These are phyloP conservation scores for Saccharomyces hybrid DNA, from an alignment of 1,139 yeast genomes.

Conservation along the genomic window DNA sequence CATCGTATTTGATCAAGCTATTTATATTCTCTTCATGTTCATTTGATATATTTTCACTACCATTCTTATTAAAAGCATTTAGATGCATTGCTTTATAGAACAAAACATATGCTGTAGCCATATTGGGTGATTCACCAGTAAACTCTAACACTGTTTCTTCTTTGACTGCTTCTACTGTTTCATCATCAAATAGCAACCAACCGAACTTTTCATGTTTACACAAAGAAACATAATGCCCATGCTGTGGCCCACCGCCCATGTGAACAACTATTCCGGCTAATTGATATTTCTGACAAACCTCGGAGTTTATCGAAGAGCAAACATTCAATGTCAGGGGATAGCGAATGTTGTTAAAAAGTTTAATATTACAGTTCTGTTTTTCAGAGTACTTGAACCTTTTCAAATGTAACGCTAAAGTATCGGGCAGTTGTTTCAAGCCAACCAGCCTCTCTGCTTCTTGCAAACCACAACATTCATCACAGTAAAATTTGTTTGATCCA, in stretches of 20 bases:
- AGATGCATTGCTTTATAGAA: conserved; percentile 49
- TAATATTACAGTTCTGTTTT: conserved; percentile 68
- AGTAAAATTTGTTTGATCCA: conserved; percentile 84
- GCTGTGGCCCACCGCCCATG: conserved; percentile 96
- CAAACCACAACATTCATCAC: conserved; percentile 81
- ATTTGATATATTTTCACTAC: not conserved
- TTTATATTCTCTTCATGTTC: conserved; percentile 19
- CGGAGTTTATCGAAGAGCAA: conserved; percentile 58
- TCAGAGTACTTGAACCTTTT: conserved; percentile 91
- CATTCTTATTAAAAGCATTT: not conserved
- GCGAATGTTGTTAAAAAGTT: conserved; percentile 74
- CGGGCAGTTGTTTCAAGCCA: conserved; percentile 71
- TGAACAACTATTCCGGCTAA: conserved; percentile 83
- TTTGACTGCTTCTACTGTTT: conserved; percentile 82
- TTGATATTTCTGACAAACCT: conserved; percentile 53
- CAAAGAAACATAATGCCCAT: conserved; percentile 88
- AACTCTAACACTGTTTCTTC: conserved; percentile 77
- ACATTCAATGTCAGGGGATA: conserved; percentile 71
- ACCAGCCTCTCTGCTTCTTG: conserved; percentile 93
- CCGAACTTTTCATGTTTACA: conserved; percentile 74
- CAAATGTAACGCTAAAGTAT: conserved; percentile 70
- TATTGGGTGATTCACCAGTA: conserved; percentile 80
- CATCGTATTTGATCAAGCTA: conserved; percentile 20
- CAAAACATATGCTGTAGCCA: conserved; percentile 85
- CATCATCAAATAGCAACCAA: conserved; percentile 93